phyloP scores from a whole-genome alignment of 1,284 basidiomycete genomes.

The Rhizoctonia solani region DNA sequence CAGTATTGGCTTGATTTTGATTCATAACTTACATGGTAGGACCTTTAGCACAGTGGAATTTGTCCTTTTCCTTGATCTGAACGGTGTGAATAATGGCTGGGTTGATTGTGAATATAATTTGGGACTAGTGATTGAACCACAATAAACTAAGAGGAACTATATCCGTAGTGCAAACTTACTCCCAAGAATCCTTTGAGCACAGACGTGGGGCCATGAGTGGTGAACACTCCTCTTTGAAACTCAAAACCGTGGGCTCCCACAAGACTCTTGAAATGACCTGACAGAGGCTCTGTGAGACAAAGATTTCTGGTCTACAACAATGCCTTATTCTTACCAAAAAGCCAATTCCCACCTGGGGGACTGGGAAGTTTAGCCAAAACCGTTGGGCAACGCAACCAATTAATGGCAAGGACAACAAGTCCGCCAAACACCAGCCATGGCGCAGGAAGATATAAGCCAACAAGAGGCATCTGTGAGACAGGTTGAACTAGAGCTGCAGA shows the following conservation, averaged over 20 bases:
- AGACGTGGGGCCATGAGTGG: slow-evolving; percentile 54
- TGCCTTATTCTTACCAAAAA: not conserved
- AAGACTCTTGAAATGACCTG: slow-evolving; percentile 8
- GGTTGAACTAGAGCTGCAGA: no score
- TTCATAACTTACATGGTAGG: slow-evolving; percentile 51
- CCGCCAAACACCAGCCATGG: slow-evolving; percentile 1
- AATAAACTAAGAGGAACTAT: not conserved
- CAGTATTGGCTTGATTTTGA: not conserved
- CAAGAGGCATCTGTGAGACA: no score
- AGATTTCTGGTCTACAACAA: not conserved
- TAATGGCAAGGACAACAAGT: not conserved
- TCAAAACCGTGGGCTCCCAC: not conserved
- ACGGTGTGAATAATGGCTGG: slow-evolving; percentile 54
- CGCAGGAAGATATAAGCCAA: not conserved
- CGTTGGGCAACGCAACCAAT: not conserved
- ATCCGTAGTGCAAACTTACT: slow-evolving; percentile 45
- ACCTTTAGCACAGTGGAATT: slow-evolving; percentile 57
- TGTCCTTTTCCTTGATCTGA: slow-evolving; percentile 53
- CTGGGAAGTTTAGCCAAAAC: not conserved
- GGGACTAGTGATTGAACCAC: no score
- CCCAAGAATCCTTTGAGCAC: slow-evolving; percentile 59
- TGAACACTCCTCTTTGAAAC: slow-evolving; percentile 50
- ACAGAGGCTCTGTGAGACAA: not conserved
- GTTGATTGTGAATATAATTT: slow-evolving; percentile 57
- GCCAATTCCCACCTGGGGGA: not conserved